Conservation (phyloP, 2,329 filamentous ascomycete genomes). For the Eutypa lata region DNA sequence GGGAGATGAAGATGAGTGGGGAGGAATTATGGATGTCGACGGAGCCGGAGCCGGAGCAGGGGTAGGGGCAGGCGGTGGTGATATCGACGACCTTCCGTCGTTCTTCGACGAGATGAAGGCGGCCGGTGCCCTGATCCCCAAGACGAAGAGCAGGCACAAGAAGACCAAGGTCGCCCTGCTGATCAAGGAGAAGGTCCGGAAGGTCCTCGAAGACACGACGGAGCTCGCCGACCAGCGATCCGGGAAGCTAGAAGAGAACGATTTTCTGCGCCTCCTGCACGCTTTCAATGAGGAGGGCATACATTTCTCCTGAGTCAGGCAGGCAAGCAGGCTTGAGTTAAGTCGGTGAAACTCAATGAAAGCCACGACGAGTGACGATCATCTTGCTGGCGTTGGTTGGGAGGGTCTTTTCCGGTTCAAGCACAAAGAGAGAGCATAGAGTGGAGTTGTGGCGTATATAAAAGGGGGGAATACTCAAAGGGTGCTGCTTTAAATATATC, state of each 20-base stretch:
- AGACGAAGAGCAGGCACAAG: constrained; percentile 67
- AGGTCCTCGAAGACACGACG: constrained; percentile 78
- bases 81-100: constrained; percentile 69
- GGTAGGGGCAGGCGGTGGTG: constrained; percentile 20
- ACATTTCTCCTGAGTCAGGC: constrained; percentile 76
- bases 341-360: too few relatives aligned
- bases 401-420: background rate
- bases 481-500: background rate
- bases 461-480: background rate
- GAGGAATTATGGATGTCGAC: constrained; percentile 50
- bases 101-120: constrained; percentile 72
- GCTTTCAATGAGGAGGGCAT: constrained; percentile 91
- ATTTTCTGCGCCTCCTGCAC: constrained; percentile 76
- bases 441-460: background rate
- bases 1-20: constrained; percentile 43
- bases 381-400: background rate
- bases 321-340: background rate
- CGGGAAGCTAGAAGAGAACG: constrained; percentile 85
- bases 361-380: background rate
- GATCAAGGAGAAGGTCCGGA: constrained; percentile 82
- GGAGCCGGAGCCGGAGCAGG: too few relatives aligned
- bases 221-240: constrained; percentile 77
- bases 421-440: background rate
- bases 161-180: constrained; percentile 78
- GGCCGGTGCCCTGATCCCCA: constrained; percentile 37